Conservation (phyloP, 2,329 filamentous ascomycete genomes). For the Clarireedia homoeocarpa region DNA sequence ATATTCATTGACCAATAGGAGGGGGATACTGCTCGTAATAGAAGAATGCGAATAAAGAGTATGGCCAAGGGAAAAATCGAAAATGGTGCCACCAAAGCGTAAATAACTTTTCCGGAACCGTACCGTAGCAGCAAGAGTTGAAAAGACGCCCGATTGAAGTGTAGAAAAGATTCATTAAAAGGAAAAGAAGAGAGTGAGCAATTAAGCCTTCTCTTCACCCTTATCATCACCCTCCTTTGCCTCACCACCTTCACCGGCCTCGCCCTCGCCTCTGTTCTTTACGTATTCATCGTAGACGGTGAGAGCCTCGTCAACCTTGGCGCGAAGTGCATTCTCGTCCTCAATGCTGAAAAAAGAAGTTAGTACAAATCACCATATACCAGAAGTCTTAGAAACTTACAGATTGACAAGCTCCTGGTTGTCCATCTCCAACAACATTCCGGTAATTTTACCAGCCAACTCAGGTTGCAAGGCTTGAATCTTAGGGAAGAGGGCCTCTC, state of each 20-base stretch:
- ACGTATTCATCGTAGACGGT: constrained; percentile 98
- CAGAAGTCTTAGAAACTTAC: constrained; percentile 53
- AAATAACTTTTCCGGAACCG: constrained; percentile 29
- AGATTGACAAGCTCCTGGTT: constrained; percentile 88
- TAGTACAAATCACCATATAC: constrained; percentile 18
- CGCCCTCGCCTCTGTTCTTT: constrained; percentile 47
- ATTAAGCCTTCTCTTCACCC: constrained; percentile 45
- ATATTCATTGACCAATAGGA: constrained; percentile 14
- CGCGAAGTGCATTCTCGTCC: constrained; percentile 79
- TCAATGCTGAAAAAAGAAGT: constrained; percentile 56
- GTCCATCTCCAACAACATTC: constrained; percentile 99
- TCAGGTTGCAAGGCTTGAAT: constrained; percentile 91
- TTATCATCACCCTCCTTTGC: constrained; percentile 40
- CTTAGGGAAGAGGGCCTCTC: constrained; percentile 97
- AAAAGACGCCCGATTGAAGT: constrained; percentile 24
- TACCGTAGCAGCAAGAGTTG: constrained; percentile 24
- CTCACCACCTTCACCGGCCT: constrained; percentile 31
- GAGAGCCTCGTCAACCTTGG: constrained; percentile 96
- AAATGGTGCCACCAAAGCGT: constrained; percentile 19
- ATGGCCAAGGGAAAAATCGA: constrained; percentile 15
- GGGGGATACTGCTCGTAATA: constrained; percentile 5
- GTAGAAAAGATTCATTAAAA: constrained; percentile 17
- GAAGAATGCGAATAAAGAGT: constrained; percentile 13
- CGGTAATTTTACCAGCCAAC: constrained; percentile 97
- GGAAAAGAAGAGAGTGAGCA: constrained; percentile 26